Conservation (phyloP, 306 rosid genomes). For the Abrus precatorius region DNA sequence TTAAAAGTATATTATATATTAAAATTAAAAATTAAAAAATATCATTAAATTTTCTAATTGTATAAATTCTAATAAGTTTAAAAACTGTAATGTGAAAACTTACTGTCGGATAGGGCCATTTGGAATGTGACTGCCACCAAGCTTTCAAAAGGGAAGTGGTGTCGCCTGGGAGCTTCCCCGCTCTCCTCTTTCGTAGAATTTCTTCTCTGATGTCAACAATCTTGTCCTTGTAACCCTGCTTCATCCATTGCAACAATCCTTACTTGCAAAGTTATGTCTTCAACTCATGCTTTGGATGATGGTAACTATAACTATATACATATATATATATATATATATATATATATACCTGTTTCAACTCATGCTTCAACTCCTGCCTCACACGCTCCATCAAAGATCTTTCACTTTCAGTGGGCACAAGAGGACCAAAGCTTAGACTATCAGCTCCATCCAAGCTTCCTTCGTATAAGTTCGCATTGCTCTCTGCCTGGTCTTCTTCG, state of each 20-base stretch:
- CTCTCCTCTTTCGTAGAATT: constrained; percentile 92
- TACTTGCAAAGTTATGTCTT: too few relatives aligned
- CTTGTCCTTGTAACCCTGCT: constrained; percentile 92
- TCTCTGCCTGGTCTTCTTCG: constrained; percentile 82
- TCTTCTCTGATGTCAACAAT: constrained; percentile 92
- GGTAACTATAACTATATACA: too few relatives aligned
- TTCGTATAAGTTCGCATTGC: constrained; percentile 75
- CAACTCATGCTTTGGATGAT: too few relatives aligned
- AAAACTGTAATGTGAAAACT: constrained; percentile 29
- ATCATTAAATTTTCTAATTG: too few relatives aligned
- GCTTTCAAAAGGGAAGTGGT: constrained; percentile 91
- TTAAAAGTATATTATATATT: too few relatives aligned
- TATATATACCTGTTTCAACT: constrained; percentile 68
- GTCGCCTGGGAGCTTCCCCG: constrained; percentile 96
- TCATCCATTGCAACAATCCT: background rate
- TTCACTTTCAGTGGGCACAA: constrained; percentile 89
- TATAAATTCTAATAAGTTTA: too few relatives aligned
- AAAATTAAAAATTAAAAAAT: too few relatives aligned
- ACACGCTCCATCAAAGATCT: constrained; percentile 97
- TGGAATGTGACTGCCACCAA: constrained; percentile 98
- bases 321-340: too few relatives aligned
- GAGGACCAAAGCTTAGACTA: constrained; percentile 86
- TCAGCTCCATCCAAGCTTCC: constrained; percentile 77
- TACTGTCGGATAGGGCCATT: constrained; percentile 99
- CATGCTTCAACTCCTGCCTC: constrained; percentile 87